Percentiles rank a stretch among this genome's conserved stretches.
Evolutionary conservation across 129 eudicot species (phyloP).

Genomic region (Centaurea solstitialis): DNA sequence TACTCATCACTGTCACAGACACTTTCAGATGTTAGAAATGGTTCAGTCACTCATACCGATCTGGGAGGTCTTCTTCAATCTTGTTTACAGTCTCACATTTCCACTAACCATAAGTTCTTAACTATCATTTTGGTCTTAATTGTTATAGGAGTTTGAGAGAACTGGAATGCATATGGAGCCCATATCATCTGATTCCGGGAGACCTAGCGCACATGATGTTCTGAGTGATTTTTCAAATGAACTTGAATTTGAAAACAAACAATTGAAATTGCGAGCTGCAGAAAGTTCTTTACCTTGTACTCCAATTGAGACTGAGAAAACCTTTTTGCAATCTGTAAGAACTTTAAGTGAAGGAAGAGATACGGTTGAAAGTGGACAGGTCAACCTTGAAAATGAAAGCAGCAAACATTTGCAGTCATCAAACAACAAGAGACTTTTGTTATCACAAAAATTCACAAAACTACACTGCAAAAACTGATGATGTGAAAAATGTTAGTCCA

Average conservation of each 20-base stretch:
- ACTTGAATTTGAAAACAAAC: conserved; percentile 46
- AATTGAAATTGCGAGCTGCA: conserved; percentile 44
- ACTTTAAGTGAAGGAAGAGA: conserved; percentile 31
- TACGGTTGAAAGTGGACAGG: conserved; percentile 30
- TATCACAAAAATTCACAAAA: conserved; percentile 28
- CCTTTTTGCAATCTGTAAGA: conserved; percentile 25
- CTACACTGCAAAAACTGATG: conserved; percentile 6
- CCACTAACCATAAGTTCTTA: conserved; percentile 12
- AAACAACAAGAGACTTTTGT: conserved; percentile 14
- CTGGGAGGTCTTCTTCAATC: conserved; percentile 83
- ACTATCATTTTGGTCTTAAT: conserved; percentile 15
- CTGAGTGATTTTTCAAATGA: conserved; percentile 51
- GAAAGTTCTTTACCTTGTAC: conserved; percentile 36
- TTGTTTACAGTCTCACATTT: conserved; percentile 1
- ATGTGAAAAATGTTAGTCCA: conserved; percentile 14
- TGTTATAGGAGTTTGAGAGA: conserved; percentile 65
- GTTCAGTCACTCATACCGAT: conserved; percentile 97
- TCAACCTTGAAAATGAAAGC: neutral
- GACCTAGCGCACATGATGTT: conserved; percentile 66
- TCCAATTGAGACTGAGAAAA: conserved; percentile 21
- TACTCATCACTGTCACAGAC: conserved; percentile 81
- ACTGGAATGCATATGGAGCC: conserved; percentile 66
- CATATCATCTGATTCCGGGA: conserved; percentile 56
- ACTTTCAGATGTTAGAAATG: conserved; percentile 70
- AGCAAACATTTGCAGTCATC: conserved; percentile 26